Percentiles rank a stretch among this genome's conserved stretches.
These are phyloP conservation scores for Aristolochia californica DNA, from an alignment of 164 flowering plant genomes.

Conservation along the genomic window DNA sequence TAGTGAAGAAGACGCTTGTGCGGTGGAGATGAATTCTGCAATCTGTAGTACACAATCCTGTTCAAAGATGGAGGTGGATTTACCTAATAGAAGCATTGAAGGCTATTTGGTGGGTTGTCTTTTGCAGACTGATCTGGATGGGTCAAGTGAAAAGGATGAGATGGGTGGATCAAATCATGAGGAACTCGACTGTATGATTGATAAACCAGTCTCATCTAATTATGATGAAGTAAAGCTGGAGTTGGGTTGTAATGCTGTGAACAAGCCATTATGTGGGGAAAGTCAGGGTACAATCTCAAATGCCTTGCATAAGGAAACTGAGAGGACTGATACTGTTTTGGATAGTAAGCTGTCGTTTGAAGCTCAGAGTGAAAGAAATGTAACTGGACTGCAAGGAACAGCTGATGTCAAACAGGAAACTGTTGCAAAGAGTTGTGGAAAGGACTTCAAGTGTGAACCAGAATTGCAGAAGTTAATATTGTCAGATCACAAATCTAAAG, in stretches of 20 bases:
- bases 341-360: too few relatives aligned
- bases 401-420: too few relatives aligned
- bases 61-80: slow-evolving; percentile 37
- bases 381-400: too few relatives aligned
- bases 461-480: too few relatives aligned
- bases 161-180: slow-evolving; percentile 11
- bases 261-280: slow-evolving; percentile 2
- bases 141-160: slow-evolving; percentile 6
- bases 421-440: too few relatives aligned
- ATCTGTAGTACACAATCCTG: slow-evolving; percentile 34
- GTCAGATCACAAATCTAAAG: background rate
- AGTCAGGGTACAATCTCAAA: background rate
- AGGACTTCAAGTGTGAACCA: too few relatives aligned
- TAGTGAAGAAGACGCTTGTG: slow-evolving; percentile 62
- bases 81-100: slow-evolving; percentile 12
- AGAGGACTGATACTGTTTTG: too few relatives aligned
- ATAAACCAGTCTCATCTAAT: slow-evolving; percentile 9
- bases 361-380: too few relatives aligned
- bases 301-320: too few relatives aligned
- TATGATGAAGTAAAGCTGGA: slow-evolving; percentile 9
- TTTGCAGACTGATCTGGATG: slow-evolving; percentile 20
- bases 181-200: slow-evolving; percentile 9
- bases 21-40: slow-evolving; percentile 41
- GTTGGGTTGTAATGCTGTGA: slow-evolving; percentile 11
- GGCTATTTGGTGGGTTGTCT: background rate